Evolutionary conservation across 2,329 filamentous ascomycete species (phyloP).

Genomic region (Botrytis deweyae): DNA sequence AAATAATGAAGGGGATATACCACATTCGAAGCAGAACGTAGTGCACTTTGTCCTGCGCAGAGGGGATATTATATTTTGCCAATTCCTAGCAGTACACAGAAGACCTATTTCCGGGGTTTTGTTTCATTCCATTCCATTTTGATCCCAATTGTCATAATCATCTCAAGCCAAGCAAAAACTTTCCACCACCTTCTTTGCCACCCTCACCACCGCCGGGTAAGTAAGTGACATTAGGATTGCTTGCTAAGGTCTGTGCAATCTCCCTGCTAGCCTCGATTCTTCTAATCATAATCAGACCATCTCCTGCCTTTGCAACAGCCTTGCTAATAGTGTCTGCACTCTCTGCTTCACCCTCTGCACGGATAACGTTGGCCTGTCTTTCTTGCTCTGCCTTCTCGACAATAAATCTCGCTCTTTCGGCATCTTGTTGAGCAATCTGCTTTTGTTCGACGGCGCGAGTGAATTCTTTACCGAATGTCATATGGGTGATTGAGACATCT

Average conservation of each 20-base stretch:
- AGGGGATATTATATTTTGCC: constrained; percentile 23
- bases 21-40: neutral
- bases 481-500: constrained; percentile 98
- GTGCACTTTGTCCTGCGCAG: neutral
- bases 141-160: constrained; percentile 27
- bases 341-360: constrained; percentile 96
- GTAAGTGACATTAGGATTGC: constrained; percentile 95
- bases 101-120: constrained; percentile 12
- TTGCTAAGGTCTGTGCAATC: constrained; percentile 84
- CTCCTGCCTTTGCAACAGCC: constrained; percentile 88
- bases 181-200: constrained; percentile 51
- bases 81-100: constrained; percentile 22
- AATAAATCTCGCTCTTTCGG: constrained; percentile 94
- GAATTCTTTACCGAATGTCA: constrained; percentile 99
- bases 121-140: constrained; percentile 7
- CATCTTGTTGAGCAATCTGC: constrained; percentile 99
- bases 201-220: constrained; percentile 75
- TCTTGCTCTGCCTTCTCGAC: constrained; percentile 99
- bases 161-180: constrained; percentile 66
- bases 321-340: constrained; percentile 92
- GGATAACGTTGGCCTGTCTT: constrained; percentile 96
- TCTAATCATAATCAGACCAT: constrained; percentile 92
- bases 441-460: constrained; percentile 99
- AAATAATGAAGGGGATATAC: neutral
- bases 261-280: constrained; percentile 96